Conservation (phyloP, 2,329 filamentous ascomycete species). For the Aureobasidium leucospermi region DNA sequence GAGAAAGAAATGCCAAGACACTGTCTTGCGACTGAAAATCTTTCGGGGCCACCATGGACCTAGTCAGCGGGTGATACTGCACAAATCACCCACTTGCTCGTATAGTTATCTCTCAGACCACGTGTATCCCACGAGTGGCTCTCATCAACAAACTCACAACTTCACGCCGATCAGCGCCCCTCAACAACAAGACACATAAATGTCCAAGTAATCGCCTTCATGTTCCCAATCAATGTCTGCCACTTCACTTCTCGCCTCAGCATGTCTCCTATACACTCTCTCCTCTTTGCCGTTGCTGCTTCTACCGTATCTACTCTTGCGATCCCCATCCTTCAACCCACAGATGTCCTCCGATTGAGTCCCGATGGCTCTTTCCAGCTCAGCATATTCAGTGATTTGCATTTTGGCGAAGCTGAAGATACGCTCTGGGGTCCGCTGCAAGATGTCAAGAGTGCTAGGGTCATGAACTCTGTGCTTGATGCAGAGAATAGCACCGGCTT, state of each 20-base stretch:
- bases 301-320: slow-evolving; percentile 11
- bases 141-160: background rate
- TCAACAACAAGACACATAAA: background rate
- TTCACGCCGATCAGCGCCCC: background rate
- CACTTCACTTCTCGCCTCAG: background rate
- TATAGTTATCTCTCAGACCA: background rate
- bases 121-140: slow-evolving; percentile 10
- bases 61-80: background rate
- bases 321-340: slow-evolving; percentile 10
- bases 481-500: slow-evolving; percentile 48
- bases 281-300: slow-evolving; percentile 9
- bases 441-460: slow-evolving; percentile 50
- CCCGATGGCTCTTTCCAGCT: slow-evolving; percentile 39
- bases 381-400: slow-evolving; percentile 60
- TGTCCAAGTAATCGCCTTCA: background rate
- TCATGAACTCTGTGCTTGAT: slow-evolving; percentile 53
- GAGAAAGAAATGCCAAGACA: too few species aligned
- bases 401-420: slow-evolving; percentile 58
- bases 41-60: background rate
- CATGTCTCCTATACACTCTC: slow-evolving; percentile 7
- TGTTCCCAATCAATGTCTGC: background rate
- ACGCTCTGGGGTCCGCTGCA: slow-evolving; percentile 41
- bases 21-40: too few species aligned
- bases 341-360: slow-evolving; percentile 21
- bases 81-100: background rate